A percentile compares a stretch with the other conserved stretches of the same genome.
phyloP scores from a whole-genome alignment of 164 flowering plant genomes.

The Magnolia changhungtana region DNA sequence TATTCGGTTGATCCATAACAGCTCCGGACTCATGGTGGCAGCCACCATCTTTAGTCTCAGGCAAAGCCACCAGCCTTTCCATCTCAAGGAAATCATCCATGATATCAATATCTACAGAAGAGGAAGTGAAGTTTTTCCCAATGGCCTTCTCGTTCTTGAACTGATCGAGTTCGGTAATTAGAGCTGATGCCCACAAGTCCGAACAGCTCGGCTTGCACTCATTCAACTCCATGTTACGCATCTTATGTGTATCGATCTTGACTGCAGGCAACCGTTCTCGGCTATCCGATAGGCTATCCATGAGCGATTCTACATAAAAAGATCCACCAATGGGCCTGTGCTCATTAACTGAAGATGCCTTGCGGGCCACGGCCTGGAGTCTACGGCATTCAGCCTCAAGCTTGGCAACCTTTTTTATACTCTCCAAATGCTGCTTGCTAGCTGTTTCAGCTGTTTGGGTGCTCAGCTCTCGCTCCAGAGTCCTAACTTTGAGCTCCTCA shows the following conservation, averaged over 20 bases:
- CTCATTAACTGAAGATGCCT: conserved; percentile 38
- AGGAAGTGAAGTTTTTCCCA: conserved; percentile 21
- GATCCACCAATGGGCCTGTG: conserved; percentile 40
- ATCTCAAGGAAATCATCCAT: conserved; percentile 98
- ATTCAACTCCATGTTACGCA: conserved; percentile 27
- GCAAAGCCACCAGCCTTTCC: conserved; percentile 78
- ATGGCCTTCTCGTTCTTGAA: conserved; percentile 47
- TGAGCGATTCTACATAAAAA: conserved; percentile 53
- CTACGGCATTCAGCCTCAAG: conserved; percentile 85
- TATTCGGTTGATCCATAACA: conserved; percentile 17
- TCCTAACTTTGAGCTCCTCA: conserved; percentile 65
- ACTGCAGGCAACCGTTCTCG: conserved; percentile 45
- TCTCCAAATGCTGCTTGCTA: conserved; percentile 83
- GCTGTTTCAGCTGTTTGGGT: conserved; percentile 85
- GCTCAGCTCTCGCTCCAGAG: conserved; percentile 86
- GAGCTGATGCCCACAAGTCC: conserved; percentile 66
- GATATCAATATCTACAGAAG: conserved; percentile 51
- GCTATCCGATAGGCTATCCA: conserved; percentile 75
- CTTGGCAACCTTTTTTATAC: conserved; percentile 72
- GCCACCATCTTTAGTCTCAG: conserved; percentile 30
- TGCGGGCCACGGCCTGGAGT: conserved; percentile 45
- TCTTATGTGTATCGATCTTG: conserved; percentile 36
- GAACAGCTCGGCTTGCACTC: conserved; percentile 40
- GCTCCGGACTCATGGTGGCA: conserved; percentile 18
- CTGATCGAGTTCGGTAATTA: conserved; percentile 63